Conservation (phyloP, 1,284 basidiomycete species). For the Trametes hirsuta region DNA sequence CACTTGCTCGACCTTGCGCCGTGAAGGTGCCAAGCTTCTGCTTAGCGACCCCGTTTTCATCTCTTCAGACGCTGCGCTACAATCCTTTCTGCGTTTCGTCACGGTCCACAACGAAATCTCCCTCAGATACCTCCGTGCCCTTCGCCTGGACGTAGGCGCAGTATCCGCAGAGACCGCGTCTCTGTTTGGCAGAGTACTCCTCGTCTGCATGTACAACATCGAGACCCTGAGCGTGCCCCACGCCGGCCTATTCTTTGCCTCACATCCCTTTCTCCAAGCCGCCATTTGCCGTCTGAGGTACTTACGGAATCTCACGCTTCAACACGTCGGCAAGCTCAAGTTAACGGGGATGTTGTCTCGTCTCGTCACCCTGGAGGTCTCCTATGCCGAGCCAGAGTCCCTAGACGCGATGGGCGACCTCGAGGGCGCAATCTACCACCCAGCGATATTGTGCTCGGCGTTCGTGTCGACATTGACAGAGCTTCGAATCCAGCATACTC, state of each 20-base stretch:
- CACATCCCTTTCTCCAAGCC: not conserved
- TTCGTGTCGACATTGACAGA: not conserved
- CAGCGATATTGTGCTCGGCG: not conserved
- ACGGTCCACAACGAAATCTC: not conserved
- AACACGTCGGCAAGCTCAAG: not conserved
- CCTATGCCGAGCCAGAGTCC: not conserved
- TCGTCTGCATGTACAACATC: not conserved
- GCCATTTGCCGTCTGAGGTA: not conserved
- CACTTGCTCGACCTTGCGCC: conserved; percentile 8
- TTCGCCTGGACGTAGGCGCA: not conserved
- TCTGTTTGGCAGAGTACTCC: not conserved
- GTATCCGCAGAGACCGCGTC: not conserved
- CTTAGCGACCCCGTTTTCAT: not conserved
- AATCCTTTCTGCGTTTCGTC: not conserved
- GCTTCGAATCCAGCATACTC: not conserved
- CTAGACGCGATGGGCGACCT: not conserved
- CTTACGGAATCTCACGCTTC: not conserved
- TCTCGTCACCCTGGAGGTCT: not conserved
- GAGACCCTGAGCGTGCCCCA: not conserved
- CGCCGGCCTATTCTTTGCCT: not conserved
- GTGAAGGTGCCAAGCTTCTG: not conserved
- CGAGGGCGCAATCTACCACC: not conserved
- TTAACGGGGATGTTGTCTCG: not conserved
- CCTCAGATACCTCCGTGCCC: not conserved
- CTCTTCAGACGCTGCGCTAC: not conserved